These are phyloP conservation scores for Saccharomycopsis guyanensis DNA, from an alignment of 805 yeast genomes.

Conservation along the genomic window DNA sequence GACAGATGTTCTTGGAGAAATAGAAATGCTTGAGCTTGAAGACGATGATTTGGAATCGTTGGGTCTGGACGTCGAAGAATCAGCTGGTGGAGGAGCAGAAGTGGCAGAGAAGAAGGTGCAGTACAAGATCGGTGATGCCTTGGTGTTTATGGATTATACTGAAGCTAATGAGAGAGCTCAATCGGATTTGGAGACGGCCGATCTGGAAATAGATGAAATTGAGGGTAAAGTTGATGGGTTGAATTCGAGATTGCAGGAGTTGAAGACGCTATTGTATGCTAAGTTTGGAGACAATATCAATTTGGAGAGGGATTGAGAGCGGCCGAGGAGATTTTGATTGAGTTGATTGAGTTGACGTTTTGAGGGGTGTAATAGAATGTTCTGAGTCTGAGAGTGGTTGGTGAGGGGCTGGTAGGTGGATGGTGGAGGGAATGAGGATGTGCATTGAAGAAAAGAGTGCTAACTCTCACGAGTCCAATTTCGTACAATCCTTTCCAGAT, in stretches of 20 bases:
- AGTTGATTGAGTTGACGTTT: too few species aligned
- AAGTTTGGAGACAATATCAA: conserved; percentile 88
- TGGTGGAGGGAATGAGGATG: too few species aligned
- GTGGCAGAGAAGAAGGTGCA: conserved; percentile 27
- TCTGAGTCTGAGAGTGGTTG: too few species aligned
- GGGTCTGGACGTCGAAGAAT: conserved; percentile 29
- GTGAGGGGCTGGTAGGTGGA: too few species aligned
- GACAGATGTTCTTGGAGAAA: conserved; percentile 77
- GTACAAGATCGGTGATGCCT: conserved; percentile 76
- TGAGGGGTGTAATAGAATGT: too few species aligned
- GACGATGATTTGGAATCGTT: conserved; percentile 24
- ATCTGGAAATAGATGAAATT: conserved; percentile 38
- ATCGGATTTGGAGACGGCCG: conserved; percentile 46
- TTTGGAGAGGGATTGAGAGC: conserved; percentile 45
- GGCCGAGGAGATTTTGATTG: too few species aligned
- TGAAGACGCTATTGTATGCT: conserved; percentile 73
- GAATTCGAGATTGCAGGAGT: conserved; percentile 45
- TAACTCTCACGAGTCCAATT: too few species aligned
- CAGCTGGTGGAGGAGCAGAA: conserved; percentile 20
- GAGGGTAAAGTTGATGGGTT: conserved; percentile 43
- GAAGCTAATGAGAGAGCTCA: conserved; percentile 67
- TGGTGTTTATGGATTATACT: conserved; percentile 59
- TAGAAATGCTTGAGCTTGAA: conserved; percentile 64
- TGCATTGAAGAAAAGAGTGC: too few species aligned
- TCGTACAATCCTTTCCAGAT: too few species aligned